Evolutionary conservation across 2,329 filamentous ascomycete genomes (phyloP).

Genomic region (Simplicillium aogashimaense): DNA sequence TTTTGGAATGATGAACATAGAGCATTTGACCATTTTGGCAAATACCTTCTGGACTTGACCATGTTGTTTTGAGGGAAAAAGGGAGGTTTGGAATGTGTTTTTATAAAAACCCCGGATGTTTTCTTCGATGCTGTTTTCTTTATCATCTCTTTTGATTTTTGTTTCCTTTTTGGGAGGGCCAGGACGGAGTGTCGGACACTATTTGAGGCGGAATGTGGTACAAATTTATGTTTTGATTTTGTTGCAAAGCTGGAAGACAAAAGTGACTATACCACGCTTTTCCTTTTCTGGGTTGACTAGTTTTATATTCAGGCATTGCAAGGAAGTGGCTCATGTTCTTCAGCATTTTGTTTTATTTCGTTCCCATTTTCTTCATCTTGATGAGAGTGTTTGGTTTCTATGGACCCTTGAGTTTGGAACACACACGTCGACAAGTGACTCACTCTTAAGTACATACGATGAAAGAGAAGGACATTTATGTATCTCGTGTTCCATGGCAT

Average conservation of each 20-base stretch:
- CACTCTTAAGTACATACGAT: too few relatives aligned
- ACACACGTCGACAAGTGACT: too few relatives aligned
- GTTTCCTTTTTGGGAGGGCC: constrained; percentile 17
- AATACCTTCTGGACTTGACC: constrained; percentile 31
- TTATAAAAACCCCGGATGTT: too few relatives aligned
- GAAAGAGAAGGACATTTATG: too few relatives aligned
- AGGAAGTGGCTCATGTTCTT: constrained; percentile 16
- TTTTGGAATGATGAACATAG: constrained; percentile 34
- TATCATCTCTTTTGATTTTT: constrained; percentile 4
- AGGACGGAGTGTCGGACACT: constrained; percentile 28
- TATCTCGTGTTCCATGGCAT: too few relatives aligned
- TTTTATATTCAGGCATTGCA: constrained; percentile 19
- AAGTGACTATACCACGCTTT: constrained; percentile 26
- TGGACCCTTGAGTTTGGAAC: too few relatives aligned
- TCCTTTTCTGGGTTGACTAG: constrained; percentile 19
- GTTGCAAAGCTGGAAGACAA: constrained; percentile 26
- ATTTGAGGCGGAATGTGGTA: constrained; percentile 24
- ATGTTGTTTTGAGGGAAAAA: constrained; percentile 28
- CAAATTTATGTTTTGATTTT: constrained; percentile 8
- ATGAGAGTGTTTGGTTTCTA: too few relatives aligned
- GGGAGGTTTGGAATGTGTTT: constrained; percentile 25
- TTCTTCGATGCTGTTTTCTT: too few relatives aligned
- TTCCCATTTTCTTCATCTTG: neutral
- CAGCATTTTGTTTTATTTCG: too few relatives aligned
- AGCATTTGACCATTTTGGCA: constrained; percentile 31